Percentiles rank a stretch among this genome's conserved stretches.
phyloP scores from a whole-genome alignment of 2,329 filamentous ascomycete species.

The Neofusicoccum kwambonambiense region DNA sequence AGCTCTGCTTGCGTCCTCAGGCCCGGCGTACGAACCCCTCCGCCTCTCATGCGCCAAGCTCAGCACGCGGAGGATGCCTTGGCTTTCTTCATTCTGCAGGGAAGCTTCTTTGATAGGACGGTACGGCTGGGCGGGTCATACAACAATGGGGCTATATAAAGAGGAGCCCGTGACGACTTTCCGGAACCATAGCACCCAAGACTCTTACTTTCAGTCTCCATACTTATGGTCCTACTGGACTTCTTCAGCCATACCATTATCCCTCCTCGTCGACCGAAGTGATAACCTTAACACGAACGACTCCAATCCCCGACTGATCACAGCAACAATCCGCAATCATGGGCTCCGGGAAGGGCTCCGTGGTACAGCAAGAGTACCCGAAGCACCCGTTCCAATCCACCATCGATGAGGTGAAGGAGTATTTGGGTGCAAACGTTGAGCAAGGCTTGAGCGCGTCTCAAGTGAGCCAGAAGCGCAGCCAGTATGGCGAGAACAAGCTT shows the following conservation, averaged over 20 bases:
- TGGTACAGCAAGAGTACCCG: conserved; percentile 20
- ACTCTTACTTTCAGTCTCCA: background rate
- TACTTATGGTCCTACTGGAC: conserved; percentile 4
- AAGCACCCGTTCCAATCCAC: conserved; percentile 24
- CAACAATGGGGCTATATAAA: conserved; percentile 10
- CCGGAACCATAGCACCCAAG: background rate
- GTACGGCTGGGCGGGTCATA: background rate
- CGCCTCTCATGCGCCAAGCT: conserved; percentile 8
- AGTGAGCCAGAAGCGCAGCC: conserved; percentile 18
- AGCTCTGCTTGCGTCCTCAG: background rate
- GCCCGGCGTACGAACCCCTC: background rate
- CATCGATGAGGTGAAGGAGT: conserved; percentile 18
- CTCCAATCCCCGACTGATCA: background rate
- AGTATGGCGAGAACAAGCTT: conserved; percentile 27
- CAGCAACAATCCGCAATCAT: conserved; percentile 9
- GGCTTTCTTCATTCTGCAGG: conserved; percentile 14
- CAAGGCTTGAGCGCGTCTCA: conserved; percentile 21
- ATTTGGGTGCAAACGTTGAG: conserved; percentile 21
- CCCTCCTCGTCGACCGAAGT: conserved; percentile 1
- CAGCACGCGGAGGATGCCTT: conserved; percentile 5
- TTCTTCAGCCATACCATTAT: conserved; percentile 9
- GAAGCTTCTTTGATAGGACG: conserved; percentile 10
- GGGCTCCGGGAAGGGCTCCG: conserved; percentile 21
- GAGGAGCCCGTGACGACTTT: background rate
- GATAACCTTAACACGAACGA: background rate